Evolutionary conservation across 2,329 filamentous ascomycete genomes (phyloP), one percentile per base, ranked within the genome.

Genomic region (Orbilia quercus): DNA sequence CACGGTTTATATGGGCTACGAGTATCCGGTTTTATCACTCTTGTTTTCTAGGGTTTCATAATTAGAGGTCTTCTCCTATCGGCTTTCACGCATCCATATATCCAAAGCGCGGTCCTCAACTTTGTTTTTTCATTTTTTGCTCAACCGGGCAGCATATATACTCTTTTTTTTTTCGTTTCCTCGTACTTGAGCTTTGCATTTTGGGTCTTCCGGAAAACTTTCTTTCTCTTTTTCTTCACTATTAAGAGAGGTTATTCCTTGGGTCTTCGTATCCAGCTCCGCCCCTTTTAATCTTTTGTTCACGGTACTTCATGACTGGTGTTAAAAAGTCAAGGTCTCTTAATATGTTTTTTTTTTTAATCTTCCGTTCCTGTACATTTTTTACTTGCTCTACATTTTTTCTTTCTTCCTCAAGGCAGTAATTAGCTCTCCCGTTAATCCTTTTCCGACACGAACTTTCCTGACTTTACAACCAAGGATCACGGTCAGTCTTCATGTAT

Each of bases 1-100:
- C 58, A 71, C 50, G 59, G 53, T 71, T 57, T 72, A 72, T 72
- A 64, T 72, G 67, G 67, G 59, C 54, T 38, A 72, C 55, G 67
- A 72, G 58, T 72, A 59, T 53, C 34, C 36, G 54, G 63, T 25
- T 59, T 20, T 45, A 18, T 57, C 53, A 48, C 42, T 67, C 42
- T 53, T 58, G 44, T 36, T 45, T 63, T 58, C 54, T 55, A 57
- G 16, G 48, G 48, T 63, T 55, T 62, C 42, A 47, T 65, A 42
- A 71, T 58, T 72, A 72, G 67, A 72, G 44, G 50, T 71, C 45
- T 59, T 51, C 51, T 53, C 36, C 59, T 58, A 48, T 34, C 45
- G 34, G 36, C 51, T 59, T 59, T 50, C 45, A 40, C 34, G 58
- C 66, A 64, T 54, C 38, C 42, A 70, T 59, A 45, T 45, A 64